phyloP scores from a whole-genome alignment of 2,329 filamentous ascomycete genomes.

The Fusarium bulbicola region DNA sequence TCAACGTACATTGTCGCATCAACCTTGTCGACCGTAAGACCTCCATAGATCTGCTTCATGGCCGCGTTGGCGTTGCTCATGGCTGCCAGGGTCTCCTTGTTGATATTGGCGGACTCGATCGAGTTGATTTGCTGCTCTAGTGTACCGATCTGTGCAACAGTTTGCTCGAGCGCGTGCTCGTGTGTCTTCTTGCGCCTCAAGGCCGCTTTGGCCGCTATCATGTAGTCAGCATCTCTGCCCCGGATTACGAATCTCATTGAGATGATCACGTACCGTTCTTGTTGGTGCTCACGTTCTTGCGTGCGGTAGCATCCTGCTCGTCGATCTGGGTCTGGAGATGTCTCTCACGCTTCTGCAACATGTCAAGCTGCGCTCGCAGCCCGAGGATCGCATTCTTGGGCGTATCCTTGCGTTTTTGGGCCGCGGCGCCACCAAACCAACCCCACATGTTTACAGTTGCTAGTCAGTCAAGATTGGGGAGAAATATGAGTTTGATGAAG shows the following conservation, averaged over 20 bases:
- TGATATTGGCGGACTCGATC: conserved; percentile 98
- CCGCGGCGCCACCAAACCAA: conserved; percentile 89
- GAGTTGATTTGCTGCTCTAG: conserved; percentile 95
- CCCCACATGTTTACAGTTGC: conserved; percentile 68
- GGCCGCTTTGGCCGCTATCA: conserved; percentile 84
- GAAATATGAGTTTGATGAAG: neutral
- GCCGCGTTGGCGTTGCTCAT: conserved; percentile 92
- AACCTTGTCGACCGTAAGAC: conserved; percentile 92
- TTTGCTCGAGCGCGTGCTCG: conserved; percentile 92
- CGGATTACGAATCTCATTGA: conserved; percentile 6
- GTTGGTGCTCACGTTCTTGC: conserved; percentile 86
- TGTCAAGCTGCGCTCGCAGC: conserved; percentile 89
- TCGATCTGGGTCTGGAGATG: conserved; percentile 92
- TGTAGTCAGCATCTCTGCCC: conserved; percentile 36
- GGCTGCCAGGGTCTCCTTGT: conserved; percentile 91
- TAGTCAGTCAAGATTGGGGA: conserved; percentile 2
- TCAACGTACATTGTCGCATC: conserved; percentile 87
- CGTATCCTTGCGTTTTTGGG: conserved; percentile 88
- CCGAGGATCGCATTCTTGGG: conserved; percentile 96
- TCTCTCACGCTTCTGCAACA: conserved; percentile 96
- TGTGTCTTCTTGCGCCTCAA: conserved; percentile 94
- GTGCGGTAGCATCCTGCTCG: conserved; percentile 87
- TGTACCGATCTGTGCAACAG: conserved; percentile 86
- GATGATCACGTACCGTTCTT: conserved; percentile 77
- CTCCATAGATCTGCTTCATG: conserved; percentile 93